Conservation (phyloP, 192 early-diverging fungal species). For the Podila clonocystis region DNA sequence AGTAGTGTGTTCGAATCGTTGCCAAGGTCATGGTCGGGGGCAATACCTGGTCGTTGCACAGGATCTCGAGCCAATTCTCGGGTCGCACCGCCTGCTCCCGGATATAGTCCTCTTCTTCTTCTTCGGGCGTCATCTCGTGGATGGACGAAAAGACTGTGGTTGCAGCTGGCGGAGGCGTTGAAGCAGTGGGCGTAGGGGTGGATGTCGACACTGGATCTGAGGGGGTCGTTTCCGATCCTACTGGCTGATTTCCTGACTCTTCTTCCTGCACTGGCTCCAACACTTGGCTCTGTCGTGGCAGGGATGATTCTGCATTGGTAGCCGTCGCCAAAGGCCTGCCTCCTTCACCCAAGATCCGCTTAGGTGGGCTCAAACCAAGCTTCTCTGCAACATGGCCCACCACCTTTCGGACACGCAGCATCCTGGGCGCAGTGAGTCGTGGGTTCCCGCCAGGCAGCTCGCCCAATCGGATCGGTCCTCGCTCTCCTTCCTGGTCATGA, state of each 20-base stretch:
- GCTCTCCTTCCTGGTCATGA: constrained; percentile 57
- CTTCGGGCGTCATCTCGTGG: neutral
- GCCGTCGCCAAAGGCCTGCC: neutral
- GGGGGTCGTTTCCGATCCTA: neutral
- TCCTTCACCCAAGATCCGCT: neutral
- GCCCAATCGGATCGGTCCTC: constrained; percentile 13
- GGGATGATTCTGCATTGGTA: neutral
- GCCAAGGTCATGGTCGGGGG: constrained; percentile 76
- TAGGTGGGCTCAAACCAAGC: constrained; percentile 60
- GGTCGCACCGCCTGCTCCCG: constrained; percentile 51
- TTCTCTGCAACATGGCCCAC: constrained; percentile 86
- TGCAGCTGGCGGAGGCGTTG: neutral
- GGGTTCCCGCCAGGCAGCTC: constrained; percentile 61
- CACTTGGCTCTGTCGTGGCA: constrained; percentile 10
- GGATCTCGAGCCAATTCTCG: constrained; percentile 64
- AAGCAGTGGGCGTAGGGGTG: neutral
- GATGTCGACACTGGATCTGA: neutral
- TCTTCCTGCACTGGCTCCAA: constrained; percentile 23
- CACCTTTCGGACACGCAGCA: constrained; percentile 90
- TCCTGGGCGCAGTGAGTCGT: constrained; percentile 85
- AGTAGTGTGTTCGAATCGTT: constrained; percentile 70
- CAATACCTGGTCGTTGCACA: constrained; percentile 68
- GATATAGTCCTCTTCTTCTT: constrained; percentile 19
- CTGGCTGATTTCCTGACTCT: neutral
- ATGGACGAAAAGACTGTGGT: neutral